Evolutionary conservation across 2,329 filamentous ascomycete species (phyloP).

Genomic region (Phialophora verrucosa): DNA sequence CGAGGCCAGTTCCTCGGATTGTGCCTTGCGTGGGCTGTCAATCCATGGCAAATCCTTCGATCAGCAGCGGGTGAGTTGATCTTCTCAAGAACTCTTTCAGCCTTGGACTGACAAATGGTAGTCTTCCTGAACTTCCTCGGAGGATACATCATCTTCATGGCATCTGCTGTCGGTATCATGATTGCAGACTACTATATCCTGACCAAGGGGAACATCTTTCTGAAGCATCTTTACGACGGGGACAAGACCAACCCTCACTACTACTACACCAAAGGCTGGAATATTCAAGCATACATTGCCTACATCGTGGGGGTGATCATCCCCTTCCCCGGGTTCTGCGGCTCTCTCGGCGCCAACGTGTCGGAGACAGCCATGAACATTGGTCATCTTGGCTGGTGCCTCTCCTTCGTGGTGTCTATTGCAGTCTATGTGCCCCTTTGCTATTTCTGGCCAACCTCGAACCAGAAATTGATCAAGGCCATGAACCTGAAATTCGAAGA

Average conservation of each 20-base stretch:
- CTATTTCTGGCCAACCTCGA: too few relatives aligned
- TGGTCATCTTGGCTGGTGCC: slow-evolving; percentile 10
- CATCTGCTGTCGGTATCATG: slow-evolving; percentile 20
- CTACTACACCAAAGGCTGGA: slow-evolving; percentile 18
- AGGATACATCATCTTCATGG: slow-evolving; percentile 22
- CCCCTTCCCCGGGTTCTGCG: slow-evolving; percentile 19
- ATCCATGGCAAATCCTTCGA: slow-evolving; percentile 20
- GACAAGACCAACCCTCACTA: slow-evolving; percentile 5
- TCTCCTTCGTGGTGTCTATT: slow-evolving; percentile 11
- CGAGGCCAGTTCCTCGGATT: slow-evolving; percentile 14
- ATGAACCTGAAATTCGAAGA: too few relatives aligned
- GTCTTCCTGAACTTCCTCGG: slow-evolving; percentile 19
- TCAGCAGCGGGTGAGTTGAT: slow-evolving; percentile 10
- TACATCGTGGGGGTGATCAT: slow-evolving; percentile 16
- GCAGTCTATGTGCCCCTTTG: background rate
- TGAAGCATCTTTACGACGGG: slow-evolving; percentile 16
- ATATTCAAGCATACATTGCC: slow-evolving; percentile 15
- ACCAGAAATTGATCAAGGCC: too few relatives aligned
- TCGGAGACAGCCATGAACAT: slow-evolving; percentile 15
- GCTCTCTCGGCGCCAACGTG: slow-evolving; percentile 14
- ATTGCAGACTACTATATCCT: slow-evolving; percentile 19
- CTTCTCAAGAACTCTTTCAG: background rate
- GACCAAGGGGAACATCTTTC: slow-evolving; percentile 17
- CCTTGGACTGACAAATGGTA: background rate
- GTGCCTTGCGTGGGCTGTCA: slow-evolving; percentile 12